Evolutionary conservation across 805 yeast species (phyloP).

Genomic region (Millerozyma miso): DNA sequence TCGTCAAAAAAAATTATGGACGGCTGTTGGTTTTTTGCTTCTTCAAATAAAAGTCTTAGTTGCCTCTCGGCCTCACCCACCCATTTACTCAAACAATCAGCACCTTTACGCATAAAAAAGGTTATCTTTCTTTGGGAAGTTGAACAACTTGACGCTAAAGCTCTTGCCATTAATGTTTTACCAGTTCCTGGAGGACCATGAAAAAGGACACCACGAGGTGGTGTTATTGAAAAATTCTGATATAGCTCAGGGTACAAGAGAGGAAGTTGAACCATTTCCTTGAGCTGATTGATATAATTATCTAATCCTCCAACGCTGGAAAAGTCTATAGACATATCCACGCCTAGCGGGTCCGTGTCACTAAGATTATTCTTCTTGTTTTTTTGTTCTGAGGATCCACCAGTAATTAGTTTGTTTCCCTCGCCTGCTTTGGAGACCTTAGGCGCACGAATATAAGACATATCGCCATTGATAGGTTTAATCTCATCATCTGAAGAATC

Average conservation of each 20-base stretch:
- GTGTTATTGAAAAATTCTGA: slow-evolving; percentile 83
- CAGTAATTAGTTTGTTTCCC: slow-evolving; percentile 26
- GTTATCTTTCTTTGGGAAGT: slow-evolving; percentile 82
- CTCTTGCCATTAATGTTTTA: slow-evolving; percentile 96
- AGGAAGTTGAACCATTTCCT: slow-evolving; percentile 96
- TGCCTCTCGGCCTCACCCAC: slow-evolving; percentile 99
- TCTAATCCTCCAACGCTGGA: slow-evolving; percentile 88
- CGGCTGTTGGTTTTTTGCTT: slow-evolving; percentile 94
- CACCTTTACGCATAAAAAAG: slow-evolving; percentile 97
- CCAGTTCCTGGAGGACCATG: slow-evolving; percentile 99
- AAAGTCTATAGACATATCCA: slow-evolving; percentile 80
- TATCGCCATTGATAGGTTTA: slow-evolving; percentile 40
- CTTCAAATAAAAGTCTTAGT: slow-evolving; percentile 84
- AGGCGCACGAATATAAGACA: slow-evolving; percentile 19
- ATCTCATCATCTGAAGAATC: slow-evolving; percentile 65
- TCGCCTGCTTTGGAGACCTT: slow-evolving; percentile 9
- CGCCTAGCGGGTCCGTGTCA: slow-evolving; percentile 91
- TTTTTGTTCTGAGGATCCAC: slow-evolving; percentile 28
- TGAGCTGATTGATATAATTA: slow-evolving; percentile 83
- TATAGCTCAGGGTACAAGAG: slow-evolving; percentile 90
- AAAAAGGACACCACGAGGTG: slow-evolving; percentile 94
- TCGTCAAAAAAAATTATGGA: slow-evolving; percentile 95
- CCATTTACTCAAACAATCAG: slow-evolving; percentile 96
- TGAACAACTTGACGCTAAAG: slow-evolving; percentile 92
- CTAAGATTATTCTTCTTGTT: slow-evolving; percentile 62